Base-by-base conservation (phyloP, 1,284 basidiomycete species). In the Phlebopus sp. region DNA sequence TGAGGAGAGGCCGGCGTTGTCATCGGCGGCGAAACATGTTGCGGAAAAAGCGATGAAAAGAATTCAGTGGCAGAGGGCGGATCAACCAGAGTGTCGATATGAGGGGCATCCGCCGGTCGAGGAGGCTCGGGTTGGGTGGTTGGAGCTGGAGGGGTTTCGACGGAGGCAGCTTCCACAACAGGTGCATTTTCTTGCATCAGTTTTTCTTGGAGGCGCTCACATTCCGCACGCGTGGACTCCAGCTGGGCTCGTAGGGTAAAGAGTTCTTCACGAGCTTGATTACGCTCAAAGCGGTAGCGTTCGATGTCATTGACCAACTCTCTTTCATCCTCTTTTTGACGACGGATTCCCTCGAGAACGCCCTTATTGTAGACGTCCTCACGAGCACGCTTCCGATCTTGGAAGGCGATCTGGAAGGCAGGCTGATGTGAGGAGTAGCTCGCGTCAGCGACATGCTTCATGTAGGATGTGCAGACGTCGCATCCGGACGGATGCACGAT, bases 401-500 rank as follows among this genome's bases (percentile, higher is more conserved):
- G 66, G 46, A 75, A 59, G 1, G 75, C 73, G 39, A 59, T 57
- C 45, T 69, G 63, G 56, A 76, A 69, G 4, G 71, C 69, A 13
- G 59, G 63, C 40, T 64, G 63, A 45, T 59, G 65, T 19, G 60
- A 62, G 37, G 68, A 66, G 51, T 64, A 64, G 50, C 62, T 71
- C 40, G 71, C 71, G 37, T 66, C 65, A 5, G 70, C 63, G 45
- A 73, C 52, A 48, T 77, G 74, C 42, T 67, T 63, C 63, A 72
- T 70, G 53, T 74, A 77, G 4, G 62, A 57, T 0, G 64, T 55
- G 49, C 74, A 76, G 7, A 62, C 59, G 3, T 57, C 58, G 53
- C 75, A 76, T 46, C 64, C 69, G 1, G 66, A 64, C 1, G 64
- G 61, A 46, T 76, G 74, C 2, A 76, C 66, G 27, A 76, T 62